Evolutionary conservation across 495 filamentous ascomycete species (phyloP), one percentile per base, ranked within the genome.

Genomic region (Hamigera avellanea): DNA sequence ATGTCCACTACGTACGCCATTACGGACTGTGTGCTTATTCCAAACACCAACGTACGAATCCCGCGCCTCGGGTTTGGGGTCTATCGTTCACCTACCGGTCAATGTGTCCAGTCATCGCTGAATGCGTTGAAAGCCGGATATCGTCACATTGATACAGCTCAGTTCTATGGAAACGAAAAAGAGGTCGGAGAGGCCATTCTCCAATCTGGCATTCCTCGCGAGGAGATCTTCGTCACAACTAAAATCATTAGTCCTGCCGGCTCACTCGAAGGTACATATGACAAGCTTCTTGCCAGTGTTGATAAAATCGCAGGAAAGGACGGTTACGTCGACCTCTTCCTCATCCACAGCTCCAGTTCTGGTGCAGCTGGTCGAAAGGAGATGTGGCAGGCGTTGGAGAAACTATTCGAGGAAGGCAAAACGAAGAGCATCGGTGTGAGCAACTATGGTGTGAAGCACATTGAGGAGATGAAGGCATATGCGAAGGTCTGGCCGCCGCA

Each of bases 11-110:
- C 58, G 8, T 60, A 70, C 41, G 46, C 62, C 33, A 57, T 81
- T 35, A 61, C 60, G 12, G 70, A 73, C 43, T 50, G 52, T 18
- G 48, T 77, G 26, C 54, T 72, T 36, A 75, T 83, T 32, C 67
- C 66, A 19, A 72, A 72, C 39, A 72, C 67, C 39, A 30, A 43
- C 14, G 51, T 63, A 37, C 61, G 60, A 33, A 80, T 83, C 30
- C 83, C 80, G 18, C 65, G 61, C 33, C 69, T 87, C n/a, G 81
- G 82, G 10, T 85, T 86, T 46, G 81, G 81, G 27, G 78, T 86
- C 46, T 86, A 78, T 54, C 70, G 69, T 33, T 75, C 73, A 8
- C 62, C 62, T 8, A 33, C 53, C 13, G 39, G 59, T 15, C 61
- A 67, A 37, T 79, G 72, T 52, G 59, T 68, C 12, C 45, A 66